These are phyloP conservation scores for Eragrostis nindensis DNA, from an alignment of 176 grass and related monocot genomes.

Conservation along the genomic window DNA sequence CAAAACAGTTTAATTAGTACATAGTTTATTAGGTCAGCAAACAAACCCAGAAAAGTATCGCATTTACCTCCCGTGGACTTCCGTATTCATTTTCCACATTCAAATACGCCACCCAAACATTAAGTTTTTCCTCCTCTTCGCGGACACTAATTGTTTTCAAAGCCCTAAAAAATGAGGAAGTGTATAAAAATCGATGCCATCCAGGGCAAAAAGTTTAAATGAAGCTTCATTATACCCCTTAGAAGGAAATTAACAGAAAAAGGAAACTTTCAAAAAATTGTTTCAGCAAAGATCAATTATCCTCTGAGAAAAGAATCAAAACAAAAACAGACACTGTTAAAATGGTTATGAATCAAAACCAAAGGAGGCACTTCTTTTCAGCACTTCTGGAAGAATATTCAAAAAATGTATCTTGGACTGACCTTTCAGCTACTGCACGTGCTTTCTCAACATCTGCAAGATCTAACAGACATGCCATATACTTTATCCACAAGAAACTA, in stretches of 20 bases:
- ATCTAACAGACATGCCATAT: slow-evolving; percentile 85
- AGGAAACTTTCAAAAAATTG: not conserved
- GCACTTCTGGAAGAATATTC: slow-evolving; percentile 3
- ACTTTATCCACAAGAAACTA: slow-evolving; percentile 96
- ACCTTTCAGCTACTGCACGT: slow-evolving; percentile 87
- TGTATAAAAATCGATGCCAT: slow-evolving; percentile 19
- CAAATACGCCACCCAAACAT: slow-evolving; percentile 97
- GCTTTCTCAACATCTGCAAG: slow-evolving; percentile 84
- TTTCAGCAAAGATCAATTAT: not conserved
- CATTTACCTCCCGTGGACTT: slow-evolving; percentile 72
- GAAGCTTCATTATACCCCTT: not conserved
- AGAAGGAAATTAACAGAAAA: not conserved
- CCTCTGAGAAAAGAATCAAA: not conserved
- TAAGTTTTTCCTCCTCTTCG: slow-evolving; percentile 91
- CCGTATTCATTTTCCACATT: slow-evolving; percentile 97
- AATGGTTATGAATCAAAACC: not conserved
- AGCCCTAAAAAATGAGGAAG: slow-evolving; percentile 47
- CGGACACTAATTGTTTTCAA: slow-evolving; percentile 82
- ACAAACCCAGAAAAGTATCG: slow-evolving; percentile 16
- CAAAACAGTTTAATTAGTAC: slow-evolving; percentile 36
- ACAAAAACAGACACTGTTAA: not conserved
- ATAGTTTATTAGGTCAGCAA: too few relatives aligned
- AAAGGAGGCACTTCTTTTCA: not conserved
- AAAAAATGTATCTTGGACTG: slow-evolving; percentile 7
- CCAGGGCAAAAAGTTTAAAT: not conserved